Percentiles rank a stretch among this genome's conserved stretches.
These are phyloP conservation scores for Ramaria sp. DNA, from an alignment of 768 basidiomycete genomes.

Conservation along the genomic window DNA sequence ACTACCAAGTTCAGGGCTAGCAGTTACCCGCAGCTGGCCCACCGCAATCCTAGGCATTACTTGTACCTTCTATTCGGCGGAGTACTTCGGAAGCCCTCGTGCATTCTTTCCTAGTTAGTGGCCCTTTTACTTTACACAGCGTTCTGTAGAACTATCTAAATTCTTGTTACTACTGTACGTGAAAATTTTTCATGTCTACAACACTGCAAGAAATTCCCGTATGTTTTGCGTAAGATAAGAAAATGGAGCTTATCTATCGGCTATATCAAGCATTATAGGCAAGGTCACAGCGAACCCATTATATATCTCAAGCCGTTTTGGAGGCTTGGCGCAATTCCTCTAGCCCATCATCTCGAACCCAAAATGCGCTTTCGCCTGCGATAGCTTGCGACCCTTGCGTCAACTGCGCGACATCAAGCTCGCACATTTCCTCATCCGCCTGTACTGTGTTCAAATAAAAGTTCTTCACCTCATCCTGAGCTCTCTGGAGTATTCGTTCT, in stretches of 20 bases:
- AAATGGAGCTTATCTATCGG: too few relatives aligned
- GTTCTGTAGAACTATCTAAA: too few relatives aligned
- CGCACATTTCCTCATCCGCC: neutral
- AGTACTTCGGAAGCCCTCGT: neutral
- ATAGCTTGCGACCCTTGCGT: neutral
- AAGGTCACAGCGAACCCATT: too few relatives aligned
- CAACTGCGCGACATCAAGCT: neutral
- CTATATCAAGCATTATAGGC: too few relatives aligned
- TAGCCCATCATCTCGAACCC: slow-evolving; percentile 63
- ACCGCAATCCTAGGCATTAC: neutral
- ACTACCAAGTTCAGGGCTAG: neutral
- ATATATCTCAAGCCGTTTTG: slow-evolving; percentile 50
- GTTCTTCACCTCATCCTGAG: slow-evolving; percentile 45
- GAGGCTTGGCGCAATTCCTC: slow-evolving; percentile 58
- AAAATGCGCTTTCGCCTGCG: slow-evolving; percentile 31
- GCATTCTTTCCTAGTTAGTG: neutral
- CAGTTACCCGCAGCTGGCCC: neutral
- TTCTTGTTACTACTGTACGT: too few relatives aligned
- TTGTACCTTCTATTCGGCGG: neutral
- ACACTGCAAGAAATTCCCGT: too few relatives aligned
- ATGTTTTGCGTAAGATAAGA: too few relatives aligned
- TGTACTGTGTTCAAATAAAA: slow-evolving; percentile 23
- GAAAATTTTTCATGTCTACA: too few relatives aligned
- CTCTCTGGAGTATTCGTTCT: slow-evolving; percentile 42
- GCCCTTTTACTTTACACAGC: too few relatives aligned